Evolutionary conservation across 2,329 filamentous ascomycete species (phyloP).

Genomic region (Colletotrichum sp.): DNA sequence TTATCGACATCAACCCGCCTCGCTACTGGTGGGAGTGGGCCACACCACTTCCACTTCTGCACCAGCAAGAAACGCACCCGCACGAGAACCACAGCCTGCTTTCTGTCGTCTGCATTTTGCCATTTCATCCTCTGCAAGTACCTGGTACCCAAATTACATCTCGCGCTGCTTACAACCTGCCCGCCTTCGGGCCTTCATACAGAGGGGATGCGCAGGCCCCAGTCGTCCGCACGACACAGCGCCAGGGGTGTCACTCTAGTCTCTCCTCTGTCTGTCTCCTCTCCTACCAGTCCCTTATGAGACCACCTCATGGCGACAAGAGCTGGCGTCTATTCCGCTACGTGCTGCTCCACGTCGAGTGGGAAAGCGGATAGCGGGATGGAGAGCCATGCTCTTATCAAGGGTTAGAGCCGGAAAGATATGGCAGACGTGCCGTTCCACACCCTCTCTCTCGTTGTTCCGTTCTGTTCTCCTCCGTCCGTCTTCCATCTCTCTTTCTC

Average conservation of each 20-base stretch:
- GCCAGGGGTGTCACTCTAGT: neutral
- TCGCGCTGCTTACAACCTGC: neutral
- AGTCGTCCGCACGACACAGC: neutral
- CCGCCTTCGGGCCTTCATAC: conserved; percentile 12
- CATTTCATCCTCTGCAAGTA: neutral
- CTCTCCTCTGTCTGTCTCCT: neutral
- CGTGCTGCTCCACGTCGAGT: conserved; percentile 10
- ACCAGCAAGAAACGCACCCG: neutral
- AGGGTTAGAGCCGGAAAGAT: conserved; percentile 9
- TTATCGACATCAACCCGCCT: neutral
- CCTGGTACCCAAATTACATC: conserved; percentile 7
- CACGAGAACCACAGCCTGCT: conserved; percentile 9
- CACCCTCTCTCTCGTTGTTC: conserved; percentile 6
- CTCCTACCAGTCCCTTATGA: neutral
- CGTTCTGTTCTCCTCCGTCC: neutral
- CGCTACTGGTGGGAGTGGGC: neutral
- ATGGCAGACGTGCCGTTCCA: conserved; percentile 4
- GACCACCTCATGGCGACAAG: neutral
- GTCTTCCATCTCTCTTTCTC: neutral
- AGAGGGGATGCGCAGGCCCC: neutral
- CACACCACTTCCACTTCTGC: neutral
- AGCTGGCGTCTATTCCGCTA: neutral
- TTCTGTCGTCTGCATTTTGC: neutral
- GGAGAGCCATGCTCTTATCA: conserved; percentile 3
- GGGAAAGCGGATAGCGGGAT: neutral